phyloP scores from a whole-genome alignment of 257 asterid species.

The Fraxinus pennsylvanica region DNA sequence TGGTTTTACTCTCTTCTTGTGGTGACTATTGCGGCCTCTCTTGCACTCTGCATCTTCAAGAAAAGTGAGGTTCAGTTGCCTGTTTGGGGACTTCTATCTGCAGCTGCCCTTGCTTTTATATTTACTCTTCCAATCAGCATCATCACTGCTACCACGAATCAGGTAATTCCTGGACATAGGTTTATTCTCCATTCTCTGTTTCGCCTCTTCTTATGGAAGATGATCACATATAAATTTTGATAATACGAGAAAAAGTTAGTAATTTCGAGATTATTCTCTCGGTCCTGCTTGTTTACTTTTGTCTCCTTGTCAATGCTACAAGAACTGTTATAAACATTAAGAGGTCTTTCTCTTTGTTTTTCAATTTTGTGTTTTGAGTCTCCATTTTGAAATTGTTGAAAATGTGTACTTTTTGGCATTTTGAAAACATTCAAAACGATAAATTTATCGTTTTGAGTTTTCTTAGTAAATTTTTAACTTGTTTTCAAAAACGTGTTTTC shows the following conservation, averaged over 20 bases:
- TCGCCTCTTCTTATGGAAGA: background rate
- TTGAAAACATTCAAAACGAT: too few species aligned
- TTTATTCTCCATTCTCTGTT: background rate
- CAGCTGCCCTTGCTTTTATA: slow-evolving; percentile 50
- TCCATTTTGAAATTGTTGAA: too few species aligned
- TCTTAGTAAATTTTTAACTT: too few species aligned
- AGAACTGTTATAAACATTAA: background rate
- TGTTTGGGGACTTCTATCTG: slow-evolving; percentile 61
- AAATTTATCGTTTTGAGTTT: too few species aligned
- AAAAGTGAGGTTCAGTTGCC: slow-evolving; percentile 69
- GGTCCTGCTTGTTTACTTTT: background rate
- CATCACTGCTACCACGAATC: slow-evolving; percentile 79
- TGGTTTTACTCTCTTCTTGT: slow-evolving; percentile 71
- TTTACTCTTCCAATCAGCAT: slow-evolving; percentile 75
- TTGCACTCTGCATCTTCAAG: slow-evolving; percentile 52
- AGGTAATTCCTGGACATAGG: slow-evolving; percentile 37
- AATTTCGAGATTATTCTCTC: background rate
- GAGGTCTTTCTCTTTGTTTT: too few species aligned
- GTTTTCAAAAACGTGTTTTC: too few species aligned
- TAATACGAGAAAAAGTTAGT: background rate
- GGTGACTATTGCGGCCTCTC: slow-evolving; percentile 41
- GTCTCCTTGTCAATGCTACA: background rate
- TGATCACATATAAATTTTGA: background rate
- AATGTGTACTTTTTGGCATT: too few species aligned
- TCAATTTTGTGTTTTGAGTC: too few species aligned